A percentile compares a stretch with the other conserved stretches of the same genome.
These are phyloP conservation scores for Aspergillus eucalypticola DNA, from an alignment of 2,329 filamentous ascomycete species.

Conservation along the genomic window DNA sequence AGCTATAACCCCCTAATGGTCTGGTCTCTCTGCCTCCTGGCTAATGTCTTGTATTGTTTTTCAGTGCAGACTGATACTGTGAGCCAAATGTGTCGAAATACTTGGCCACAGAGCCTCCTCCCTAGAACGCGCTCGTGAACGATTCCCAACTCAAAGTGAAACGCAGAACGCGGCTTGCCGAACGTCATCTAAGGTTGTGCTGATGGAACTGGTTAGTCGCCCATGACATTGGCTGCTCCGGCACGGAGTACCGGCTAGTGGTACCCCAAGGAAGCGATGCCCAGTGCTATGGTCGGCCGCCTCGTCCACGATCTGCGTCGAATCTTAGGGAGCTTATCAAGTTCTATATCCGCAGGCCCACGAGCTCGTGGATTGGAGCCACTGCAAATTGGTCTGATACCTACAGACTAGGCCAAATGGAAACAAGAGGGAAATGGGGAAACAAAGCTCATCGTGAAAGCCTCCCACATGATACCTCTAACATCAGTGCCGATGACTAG, in stretches of 20 bases:
- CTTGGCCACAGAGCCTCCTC: neutral
- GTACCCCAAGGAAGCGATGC: neutral
- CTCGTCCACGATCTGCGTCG: neutral
- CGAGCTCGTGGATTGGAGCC: neutral
- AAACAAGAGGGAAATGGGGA: too few relatives aligned
- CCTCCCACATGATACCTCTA: too few relatives aligned
- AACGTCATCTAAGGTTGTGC: neutral
- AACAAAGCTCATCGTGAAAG: too few relatives aligned
- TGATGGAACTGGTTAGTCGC: neutral
- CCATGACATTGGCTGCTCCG: neutral
- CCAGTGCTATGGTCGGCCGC: neutral
- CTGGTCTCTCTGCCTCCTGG: neutral
- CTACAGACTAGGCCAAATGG: neutral
- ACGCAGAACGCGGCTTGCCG: neutral
- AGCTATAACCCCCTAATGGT: neutral
- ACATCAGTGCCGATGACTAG: neutral
- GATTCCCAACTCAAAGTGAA: neutral
- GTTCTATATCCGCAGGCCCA: neutral
- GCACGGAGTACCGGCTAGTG: neutral
- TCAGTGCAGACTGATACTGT: neutral
- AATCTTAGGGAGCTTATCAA: neutral
- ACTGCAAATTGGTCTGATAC: neutral
- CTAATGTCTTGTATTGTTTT: neutral
- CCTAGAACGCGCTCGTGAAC: neutral
- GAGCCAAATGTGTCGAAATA: neutral